Evolutionary conservation across 2,329 filamentous ascomycete species (phyloP), one percentile per base, ranked within the genome.

Genomic region (Alternaria triticimaculans): DNA sequence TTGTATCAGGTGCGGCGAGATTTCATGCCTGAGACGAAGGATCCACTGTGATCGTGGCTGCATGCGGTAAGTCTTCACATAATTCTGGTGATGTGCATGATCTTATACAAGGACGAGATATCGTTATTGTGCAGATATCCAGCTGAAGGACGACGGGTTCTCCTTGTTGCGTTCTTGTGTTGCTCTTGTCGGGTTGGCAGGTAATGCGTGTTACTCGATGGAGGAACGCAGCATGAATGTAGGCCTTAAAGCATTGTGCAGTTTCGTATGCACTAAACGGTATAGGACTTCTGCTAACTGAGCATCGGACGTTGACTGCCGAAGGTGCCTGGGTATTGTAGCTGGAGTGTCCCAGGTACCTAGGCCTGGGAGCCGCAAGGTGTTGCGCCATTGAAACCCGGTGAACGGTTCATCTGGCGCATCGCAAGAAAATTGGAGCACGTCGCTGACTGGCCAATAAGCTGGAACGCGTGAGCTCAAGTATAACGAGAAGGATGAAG

Each of bases 1-100:
- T 60, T 62, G 64, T 67, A 67, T 67, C 64, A 67, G 62, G 59
- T 67, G 49, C 55, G 58, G 46, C 55, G 54, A 59, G 46, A 44
- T 59, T 41, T 62, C 56, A 64, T 67, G 64, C 62, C 41, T 60
- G 58, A 53, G 58, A 48, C 46, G 41, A 33, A 43, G 55, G 51
- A 56, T 55, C 56, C 41, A 55, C 53, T 45, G 41, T 51, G 56
- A 62, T 30, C 18, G 37, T 46, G 30, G 14, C 60, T 23, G 54
- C 37, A 53, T 37, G 26, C 28, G 54, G 44, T 30, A 62, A 18
- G 51, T 43, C 33, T 45, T 25, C 43, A 12, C 48, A 53, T 44
- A 53, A 41, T 23, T 46, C 59, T 46, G 50, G 11, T 45, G 4
- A 41, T 41, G 37, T 58, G 64, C 64, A 64, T 61, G 44, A 57